phyloP scores from a whole-genome alignment of 768 basidiomycete species.

The Jaapia argillacea region DNA sequence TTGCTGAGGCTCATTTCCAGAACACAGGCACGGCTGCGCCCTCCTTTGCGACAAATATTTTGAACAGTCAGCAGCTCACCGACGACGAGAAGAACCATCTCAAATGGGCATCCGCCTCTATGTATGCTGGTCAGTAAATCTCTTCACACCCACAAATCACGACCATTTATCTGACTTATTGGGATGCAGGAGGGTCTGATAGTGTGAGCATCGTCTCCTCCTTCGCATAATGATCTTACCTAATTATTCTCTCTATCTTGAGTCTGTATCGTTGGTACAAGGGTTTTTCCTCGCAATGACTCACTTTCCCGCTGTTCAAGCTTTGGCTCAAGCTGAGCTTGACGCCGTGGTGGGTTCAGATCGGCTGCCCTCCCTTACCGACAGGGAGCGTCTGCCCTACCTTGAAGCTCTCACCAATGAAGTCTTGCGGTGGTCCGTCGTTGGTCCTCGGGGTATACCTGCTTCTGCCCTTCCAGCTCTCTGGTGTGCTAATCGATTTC shows the following conservation, averaged over 20 bases:
- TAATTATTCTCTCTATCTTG: neutral
- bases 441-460: no score
- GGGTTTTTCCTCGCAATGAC: neutral
- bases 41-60: no score
- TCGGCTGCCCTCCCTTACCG: neutral
- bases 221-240: neutral
- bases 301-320: neutral
- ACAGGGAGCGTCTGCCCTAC: neutral
- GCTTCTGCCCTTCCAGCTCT: no score
- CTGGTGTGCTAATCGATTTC: no score
- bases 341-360: neutral
- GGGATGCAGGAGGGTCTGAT: neutral
- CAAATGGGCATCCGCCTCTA: neutral
- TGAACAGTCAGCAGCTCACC: no score
- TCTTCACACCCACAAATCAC: no score
- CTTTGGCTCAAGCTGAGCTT: neutral
- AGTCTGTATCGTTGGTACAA: neutral
- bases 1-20: no score
- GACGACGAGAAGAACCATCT: no score
- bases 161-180: neutral
- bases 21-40: no score
- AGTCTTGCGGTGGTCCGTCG: no score
- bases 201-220: neutral
- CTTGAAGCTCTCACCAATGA: neutral
- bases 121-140: neutral